These are phyloP conservation scores for Fistulinella cinereoalba DNA, from an alignment of 1,284 basidiomycete genomes.

Conservation along the genomic window DNA sequence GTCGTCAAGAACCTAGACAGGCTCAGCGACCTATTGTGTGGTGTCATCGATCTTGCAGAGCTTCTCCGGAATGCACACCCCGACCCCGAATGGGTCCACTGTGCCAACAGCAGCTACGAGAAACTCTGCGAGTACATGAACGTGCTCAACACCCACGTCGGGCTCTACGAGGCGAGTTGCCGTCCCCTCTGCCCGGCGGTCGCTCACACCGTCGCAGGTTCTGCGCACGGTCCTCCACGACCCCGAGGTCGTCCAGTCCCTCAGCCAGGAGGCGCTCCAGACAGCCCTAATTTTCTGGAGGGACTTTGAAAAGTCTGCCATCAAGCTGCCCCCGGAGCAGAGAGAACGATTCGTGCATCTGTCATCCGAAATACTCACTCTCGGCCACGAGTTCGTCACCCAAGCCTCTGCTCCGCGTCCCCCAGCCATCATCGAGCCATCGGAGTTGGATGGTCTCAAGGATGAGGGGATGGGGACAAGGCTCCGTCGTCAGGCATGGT, in stretches of 20 bases:
- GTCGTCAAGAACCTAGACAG: constrained; percentile 94
- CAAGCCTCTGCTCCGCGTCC: constrained; percentile 59
- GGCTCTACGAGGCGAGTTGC: constrained; percentile 77
- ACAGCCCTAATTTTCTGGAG: constrained; percentile 93
- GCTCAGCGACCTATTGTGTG: constrained; percentile 92
- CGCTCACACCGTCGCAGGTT: constrained; percentile 42
- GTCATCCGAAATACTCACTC: constrained; percentile 88
- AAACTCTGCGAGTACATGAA: constrained; percentile 97
- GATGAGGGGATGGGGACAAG: constrained; percentile 68
- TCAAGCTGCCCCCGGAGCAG: constrained; percentile 78
- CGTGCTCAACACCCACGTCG: constrained; percentile 93
- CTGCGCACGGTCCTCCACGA: constrained; percentile 64
- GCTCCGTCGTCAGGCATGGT: constrained; percentile 68
- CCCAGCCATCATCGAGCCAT: constrained; percentile 63
- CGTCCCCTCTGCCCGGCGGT: background rate
- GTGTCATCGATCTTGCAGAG: constrained; percentile 96
- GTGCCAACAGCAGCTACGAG: constrained; percentile 88
- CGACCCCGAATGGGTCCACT: constrained; percentile 76
- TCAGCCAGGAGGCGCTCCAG: constrained; percentile 68
- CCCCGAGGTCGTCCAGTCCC: constrained; percentile 55
- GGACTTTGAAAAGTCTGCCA: constrained; percentile 97
- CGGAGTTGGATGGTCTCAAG: constrained; percentile 65
- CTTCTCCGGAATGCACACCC: constrained; percentile 93
- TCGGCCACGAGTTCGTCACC: constrained; percentile 84
- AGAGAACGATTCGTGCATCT: constrained; percentile 84